Base-by-base conservation (phyloP, 1,284 basidiomycete genomes). In the Phylloboletellus chloephorus region DNA sequence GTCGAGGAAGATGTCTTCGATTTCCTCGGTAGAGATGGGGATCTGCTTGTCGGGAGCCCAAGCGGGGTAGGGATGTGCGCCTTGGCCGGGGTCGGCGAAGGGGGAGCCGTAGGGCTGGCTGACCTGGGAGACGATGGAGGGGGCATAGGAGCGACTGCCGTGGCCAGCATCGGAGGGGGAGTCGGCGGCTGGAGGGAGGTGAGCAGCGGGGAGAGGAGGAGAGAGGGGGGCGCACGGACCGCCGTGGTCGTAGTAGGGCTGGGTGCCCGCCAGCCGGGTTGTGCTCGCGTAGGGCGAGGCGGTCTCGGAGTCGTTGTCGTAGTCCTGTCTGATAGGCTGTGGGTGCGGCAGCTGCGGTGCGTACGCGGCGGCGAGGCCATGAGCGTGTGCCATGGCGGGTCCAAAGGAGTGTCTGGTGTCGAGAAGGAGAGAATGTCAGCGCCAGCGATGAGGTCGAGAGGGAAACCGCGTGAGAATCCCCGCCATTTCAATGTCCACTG, bases 1-100 rank as follows among this genome's bases (percentile, higher is more conserved):
- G 67, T 99, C 96, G 58, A 98, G 87, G 61, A 98, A 93, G 49
- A 98, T 94, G 63, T 98, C 96, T 67, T 98, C 96, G 50, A 98
- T 97, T 68, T 98, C 95, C 58, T 99, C 95, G 51, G 90, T 95
- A 37, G 92, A 94, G 60, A 98, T 85, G 44, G 95, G 96, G 52
- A 97, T 95, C 63, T 94, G 87, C 52, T 88, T 84, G 53, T 96
- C 90, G 30, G 85, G 76, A 24, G 88, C 81, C 95, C 96, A 98
- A 28, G 94, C 93, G 35, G 96, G 95, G 62, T 92, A 95, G 17
- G 88, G 88, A 52, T 93, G 86, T 28, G 72, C 64, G 19, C 74
- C 66, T 10, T 67, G 69, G 39, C 74, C 76, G 16, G 78, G 72
- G 64, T 82, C 78, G 55, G 68, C 68, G 60, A 74, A 78, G 46